Conservation (phyloP, 768 basidiomycete genomes). For the Asterophora lycoperdoides region DNA sequence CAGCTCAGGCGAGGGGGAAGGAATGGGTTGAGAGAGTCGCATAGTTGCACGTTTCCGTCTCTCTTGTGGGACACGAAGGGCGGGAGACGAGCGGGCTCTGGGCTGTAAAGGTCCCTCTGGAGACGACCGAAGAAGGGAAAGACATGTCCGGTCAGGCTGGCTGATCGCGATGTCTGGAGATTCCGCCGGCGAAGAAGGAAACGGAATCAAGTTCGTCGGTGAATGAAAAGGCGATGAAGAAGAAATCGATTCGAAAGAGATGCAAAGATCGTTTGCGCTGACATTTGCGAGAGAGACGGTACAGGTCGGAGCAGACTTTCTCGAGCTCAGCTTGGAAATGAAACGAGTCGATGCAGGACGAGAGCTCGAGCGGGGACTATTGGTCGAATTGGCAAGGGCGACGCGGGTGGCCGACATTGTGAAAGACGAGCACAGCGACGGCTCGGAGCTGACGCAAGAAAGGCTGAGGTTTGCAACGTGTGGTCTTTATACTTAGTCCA, state of each 20-base stretch:
- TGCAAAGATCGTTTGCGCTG: conserved; percentile 9
- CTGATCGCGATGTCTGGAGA: conserved; percentile 12
- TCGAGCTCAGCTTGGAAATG: conserved; percentile 14
- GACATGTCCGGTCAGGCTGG: conserved; percentile 19
- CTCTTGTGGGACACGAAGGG: conserved; percentile 7
- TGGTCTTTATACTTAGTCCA: conserved; percentile 8
- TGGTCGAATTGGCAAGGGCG: conserved; percentile 20
- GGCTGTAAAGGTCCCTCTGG: conserved; percentile 5
- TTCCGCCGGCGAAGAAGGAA: conserved; percentile 15
- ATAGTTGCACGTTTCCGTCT: conserved; percentile 15
- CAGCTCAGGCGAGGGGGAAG: not conserved
- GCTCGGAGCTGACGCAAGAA: conserved; percentile 14
- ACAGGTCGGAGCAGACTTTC: conserved; percentile 21
- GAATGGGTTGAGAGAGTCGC: conserved; percentile 1
- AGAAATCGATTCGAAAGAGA: conserved; percentile 8
- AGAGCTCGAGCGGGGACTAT: conserved; percentile 14
- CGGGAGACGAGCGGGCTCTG: conserved; percentile 4
- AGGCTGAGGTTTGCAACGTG: conserved; percentile 15
- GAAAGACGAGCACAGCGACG: conserved; percentile 10
- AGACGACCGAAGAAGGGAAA: conserved; percentile 13
- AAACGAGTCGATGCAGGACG: conserved; percentile 11
- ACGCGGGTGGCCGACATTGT: conserved; percentile 19
- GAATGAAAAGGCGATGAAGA: conserved; percentile 5
- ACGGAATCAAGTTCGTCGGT: conserved; percentile 16
- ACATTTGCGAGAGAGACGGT: conserved; percentile 19